These are phyloP conservation scores for Andrographis paniculata DNA, from an alignment of 305 asterid genomes.

Conservation along the genomic window DNA sequence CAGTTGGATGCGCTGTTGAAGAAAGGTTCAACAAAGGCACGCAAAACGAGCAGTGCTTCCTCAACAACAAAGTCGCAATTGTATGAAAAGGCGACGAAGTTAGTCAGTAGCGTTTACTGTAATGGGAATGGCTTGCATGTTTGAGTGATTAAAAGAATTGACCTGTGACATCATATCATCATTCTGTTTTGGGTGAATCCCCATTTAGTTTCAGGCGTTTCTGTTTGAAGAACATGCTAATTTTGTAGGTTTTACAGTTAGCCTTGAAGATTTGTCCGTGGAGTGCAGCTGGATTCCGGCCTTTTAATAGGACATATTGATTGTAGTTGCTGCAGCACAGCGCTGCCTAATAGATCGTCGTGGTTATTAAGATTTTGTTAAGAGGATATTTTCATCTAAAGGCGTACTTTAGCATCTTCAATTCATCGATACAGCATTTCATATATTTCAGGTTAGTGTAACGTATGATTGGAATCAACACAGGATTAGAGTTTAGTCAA, in stretches of 20 bases:
- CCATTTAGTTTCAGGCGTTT: slow-evolving; percentile 15
- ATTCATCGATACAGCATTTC: too few relatives aligned
- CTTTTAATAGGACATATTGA: slow-evolving; percentile 47
- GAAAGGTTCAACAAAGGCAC: slow-evolving; percentile 31
- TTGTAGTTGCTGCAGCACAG: slow-evolving; percentile 31
- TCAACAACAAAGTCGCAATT: slow-evolving; percentile 31
- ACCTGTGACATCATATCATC: background rate
- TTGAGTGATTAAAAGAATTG: slow-evolving; percentile 23
- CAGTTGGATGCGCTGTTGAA: slow-evolving; percentile 53
- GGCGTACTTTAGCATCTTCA: too few relatives aligned
- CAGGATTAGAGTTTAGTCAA: too few relatives aligned
- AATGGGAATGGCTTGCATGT: slow-evolving; percentile 77
- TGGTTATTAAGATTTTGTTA: too few relatives aligned
- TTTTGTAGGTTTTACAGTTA: slow-evolving; percentile 23
- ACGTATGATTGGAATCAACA: too few relatives aligned
- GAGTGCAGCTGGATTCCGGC: slow-evolving; percentile 52
- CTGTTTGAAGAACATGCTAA: slow-evolving; percentile 30
- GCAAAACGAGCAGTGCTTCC: slow-evolving; percentile 43
- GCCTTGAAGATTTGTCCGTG: slow-evolving; percentile 14
- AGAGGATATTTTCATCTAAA: too few relatives aligned
- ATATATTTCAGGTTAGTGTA: too few relatives aligned
- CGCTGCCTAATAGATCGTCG: too few relatives aligned
- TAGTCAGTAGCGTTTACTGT: slow-evolving; percentile 49
- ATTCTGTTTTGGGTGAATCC: slow-evolving; percentile 9
- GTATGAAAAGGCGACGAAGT: slow-evolving; percentile 43